phyloP scores from a whole-genome alignment of 495 filamentous ascomycete species.

The Aspergillus panamensis region DNA sequence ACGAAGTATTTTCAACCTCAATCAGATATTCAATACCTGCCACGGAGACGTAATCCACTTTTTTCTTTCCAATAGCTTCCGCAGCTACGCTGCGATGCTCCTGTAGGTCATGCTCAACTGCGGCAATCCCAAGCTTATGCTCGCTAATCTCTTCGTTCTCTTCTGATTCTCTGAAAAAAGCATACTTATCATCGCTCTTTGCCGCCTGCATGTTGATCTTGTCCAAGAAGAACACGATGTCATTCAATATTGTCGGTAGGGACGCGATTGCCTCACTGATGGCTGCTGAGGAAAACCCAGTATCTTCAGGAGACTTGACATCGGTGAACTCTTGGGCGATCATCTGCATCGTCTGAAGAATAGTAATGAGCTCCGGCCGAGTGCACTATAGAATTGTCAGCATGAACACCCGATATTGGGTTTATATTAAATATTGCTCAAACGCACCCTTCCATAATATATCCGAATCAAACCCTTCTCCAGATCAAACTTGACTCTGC shows the following conservation, averaged over 20 bases:
- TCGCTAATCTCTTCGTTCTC: constrained; percentile 83
- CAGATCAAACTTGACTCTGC: constrained; percentile 72
- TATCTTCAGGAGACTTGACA: constrained; percentile 60
- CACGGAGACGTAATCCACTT: constrained; percentile 72
- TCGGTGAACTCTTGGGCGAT: constrained; percentile 71
- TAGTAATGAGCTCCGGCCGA: constrained; percentile 79
- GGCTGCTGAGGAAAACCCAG: constrained; percentile 68
- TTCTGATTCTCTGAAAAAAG: constrained; percentile 83
- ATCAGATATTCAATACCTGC: constrained; percentile 92
- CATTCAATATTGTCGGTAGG: constrained; percentile 70
- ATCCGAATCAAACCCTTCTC: constrained; percentile 92
- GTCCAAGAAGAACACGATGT: constrained; percentile 70
- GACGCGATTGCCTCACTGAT: constrained; percentile 70
- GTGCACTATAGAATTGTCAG: constrained; percentile 58
- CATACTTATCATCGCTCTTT: constrained; percentile 82
- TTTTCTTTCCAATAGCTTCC: constrained; percentile 63
- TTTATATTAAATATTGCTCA: background rate
- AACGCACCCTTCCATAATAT: constrained; percentile 77
- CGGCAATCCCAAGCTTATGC: constrained; percentile 87
- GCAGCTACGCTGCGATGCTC: constrained; percentile 70
- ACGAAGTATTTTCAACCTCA: constrained; percentile 73
- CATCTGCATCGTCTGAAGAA: constrained; percentile 78
- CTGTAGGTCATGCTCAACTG: constrained; percentile 81
- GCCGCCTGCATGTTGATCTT: constrained; percentile 85
- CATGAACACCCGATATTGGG: background rate